These are phyloP conservation scores for Annona squamosa DNA, from an alignment of 164 flowering plant genomes.

Conservation along the genomic window DNA sequence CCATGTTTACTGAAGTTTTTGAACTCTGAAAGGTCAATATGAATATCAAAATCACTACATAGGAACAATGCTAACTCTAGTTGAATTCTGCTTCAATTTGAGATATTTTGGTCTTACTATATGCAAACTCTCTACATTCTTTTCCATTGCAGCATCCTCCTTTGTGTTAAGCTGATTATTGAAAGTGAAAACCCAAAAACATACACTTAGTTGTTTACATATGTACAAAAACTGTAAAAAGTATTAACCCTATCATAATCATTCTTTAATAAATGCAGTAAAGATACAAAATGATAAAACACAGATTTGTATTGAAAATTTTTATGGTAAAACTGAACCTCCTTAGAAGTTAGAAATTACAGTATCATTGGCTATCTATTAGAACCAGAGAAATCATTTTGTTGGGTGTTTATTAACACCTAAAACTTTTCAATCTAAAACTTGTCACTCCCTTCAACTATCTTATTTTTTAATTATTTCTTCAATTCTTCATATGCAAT, in stretches of 20 bases:
- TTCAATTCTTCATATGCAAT: no score
- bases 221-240: neutral
- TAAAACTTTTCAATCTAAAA: no score
- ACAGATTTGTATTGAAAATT: no score
- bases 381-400: no score
- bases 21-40: constrained; percentile 3
- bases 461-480: no score
- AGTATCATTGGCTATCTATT: no score
- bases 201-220: neutral
- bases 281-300: neutral
- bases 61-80: neutral
- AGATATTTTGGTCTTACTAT: neutral
- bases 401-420: no score
- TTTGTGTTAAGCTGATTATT: constrained; percentile 8
- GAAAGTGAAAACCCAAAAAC: neutral
- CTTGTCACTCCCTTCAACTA: no score
- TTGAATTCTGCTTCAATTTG: neutral
- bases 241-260: neutral
- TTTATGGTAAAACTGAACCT: no score
- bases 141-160: neutral
- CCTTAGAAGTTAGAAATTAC: no score
- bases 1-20: neutral
- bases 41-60: neutral
- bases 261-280: neutral
- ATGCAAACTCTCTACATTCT: neutral